phyloP scores from a whole-genome alignment of 345 rosid genomes.

The Eutrema heterophyllum region DNA sequence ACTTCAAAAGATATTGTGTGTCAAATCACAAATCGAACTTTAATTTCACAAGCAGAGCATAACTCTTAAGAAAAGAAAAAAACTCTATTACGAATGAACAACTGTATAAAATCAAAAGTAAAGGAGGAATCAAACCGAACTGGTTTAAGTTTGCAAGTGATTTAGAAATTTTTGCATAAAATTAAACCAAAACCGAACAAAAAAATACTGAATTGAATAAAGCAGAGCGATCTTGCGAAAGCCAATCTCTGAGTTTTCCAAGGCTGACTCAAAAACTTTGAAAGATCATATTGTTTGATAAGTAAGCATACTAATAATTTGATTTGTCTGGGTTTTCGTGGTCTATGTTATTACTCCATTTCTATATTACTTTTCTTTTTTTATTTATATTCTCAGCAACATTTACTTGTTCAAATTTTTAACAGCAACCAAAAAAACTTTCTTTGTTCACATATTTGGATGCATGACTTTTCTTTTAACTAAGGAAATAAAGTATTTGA shows the following conservation, averaged over 20 bases:
- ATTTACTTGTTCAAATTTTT: background rate
- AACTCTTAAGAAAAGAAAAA: background rate
- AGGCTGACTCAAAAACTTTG: background rate
- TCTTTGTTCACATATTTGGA: constrained; percentile 5
- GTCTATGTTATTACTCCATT: background rate
- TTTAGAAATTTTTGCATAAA: background rate
- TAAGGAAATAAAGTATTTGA: background rate
- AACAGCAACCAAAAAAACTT: background rate
- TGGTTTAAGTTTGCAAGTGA: background rate
- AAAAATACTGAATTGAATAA: too few species aligned
- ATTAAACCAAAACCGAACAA: background rate
- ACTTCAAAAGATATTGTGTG: background rate
- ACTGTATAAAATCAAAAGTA: background rate
- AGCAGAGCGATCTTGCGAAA: background rate
- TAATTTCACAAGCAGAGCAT: background rate
- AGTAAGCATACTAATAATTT: background rate
- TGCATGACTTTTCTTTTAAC: background rate
- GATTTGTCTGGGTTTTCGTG: background rate
- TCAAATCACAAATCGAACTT: background rate
- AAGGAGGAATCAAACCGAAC: background rate
- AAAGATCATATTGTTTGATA: background rate
- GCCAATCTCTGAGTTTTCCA: background rate
- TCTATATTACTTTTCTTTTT: background rate
- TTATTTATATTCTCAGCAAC: background rate
- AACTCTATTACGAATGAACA: too few species aligned